A percentile compares a stretch with the other conserved stretches of the same genome.
These are phyloP conservation scores for Lentinula lateritia DNA, from an alignment of 768 basidiomycete species.

Conservation along the genomic window DNA sequence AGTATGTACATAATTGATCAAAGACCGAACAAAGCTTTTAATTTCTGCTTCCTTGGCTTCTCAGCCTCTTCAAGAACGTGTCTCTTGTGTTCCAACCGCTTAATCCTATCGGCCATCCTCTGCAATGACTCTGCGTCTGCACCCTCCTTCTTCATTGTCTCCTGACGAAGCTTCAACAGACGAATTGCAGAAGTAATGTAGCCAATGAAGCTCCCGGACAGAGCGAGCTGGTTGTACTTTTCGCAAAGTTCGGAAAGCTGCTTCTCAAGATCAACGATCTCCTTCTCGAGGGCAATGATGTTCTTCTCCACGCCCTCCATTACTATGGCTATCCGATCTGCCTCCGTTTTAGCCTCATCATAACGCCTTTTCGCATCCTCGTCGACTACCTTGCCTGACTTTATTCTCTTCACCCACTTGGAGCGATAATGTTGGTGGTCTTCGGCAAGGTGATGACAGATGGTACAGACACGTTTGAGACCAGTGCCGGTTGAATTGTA, in stretches of 20 bases:
- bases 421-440: constrained; percentile 12
- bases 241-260: constrained; percentile 5
- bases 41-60: not conserved
- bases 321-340: not conserved
- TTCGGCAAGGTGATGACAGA: constrained; percentile 9
- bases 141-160: constrained; percentile 7
- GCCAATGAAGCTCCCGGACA: constrained; percentile 11
- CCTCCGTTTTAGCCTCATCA: constrained; percentile 7
- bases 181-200: constrained; percentile 8
- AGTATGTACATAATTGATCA: not conserved
- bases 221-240: constrained; percentile 7
- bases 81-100: constrained; percentile 4
- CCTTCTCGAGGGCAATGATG: constrained; percentile 4
- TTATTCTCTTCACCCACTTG: constrained; percentile 9
- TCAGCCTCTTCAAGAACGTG: constrained; percentile 7
- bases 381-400: constrained; percentile 9
- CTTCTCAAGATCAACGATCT: not conserved
- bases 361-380: constrained; percentile 11
- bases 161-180: constrained; percentile 9
- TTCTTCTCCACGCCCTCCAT: not conserved
- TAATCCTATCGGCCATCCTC: constrained; percentile 9
- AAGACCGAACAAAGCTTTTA: not conserved
- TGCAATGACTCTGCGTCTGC: constrained; percentile 4
- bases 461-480: not conserved
- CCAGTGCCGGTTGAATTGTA: not conserved